Evolutionary conservation across 305 asterid genomes (phyloP).

Genomic region (Fraxinus nigra): DNA sequence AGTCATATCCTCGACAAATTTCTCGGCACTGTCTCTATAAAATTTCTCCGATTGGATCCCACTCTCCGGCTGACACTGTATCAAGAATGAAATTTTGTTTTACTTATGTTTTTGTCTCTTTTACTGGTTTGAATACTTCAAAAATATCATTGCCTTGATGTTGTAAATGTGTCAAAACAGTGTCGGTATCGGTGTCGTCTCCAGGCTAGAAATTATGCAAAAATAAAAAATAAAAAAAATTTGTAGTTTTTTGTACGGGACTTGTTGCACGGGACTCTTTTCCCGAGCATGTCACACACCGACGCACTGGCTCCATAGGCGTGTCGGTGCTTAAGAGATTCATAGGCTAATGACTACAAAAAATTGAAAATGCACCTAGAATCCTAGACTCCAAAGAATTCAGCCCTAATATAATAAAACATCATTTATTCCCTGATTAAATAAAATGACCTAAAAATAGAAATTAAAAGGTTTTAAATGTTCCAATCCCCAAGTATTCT

Average conservation of each 20-base stretch:
- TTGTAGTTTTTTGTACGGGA: too few relatives aligned
- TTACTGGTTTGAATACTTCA: background rate
- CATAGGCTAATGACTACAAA: background rate
- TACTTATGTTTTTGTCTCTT: too few relatives aligned
- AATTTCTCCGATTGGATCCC: background rate
- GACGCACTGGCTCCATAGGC: background rate
- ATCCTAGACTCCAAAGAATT: background rate
- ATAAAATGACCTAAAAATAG: background rate
- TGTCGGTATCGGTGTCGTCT: background rate
- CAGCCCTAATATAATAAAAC: background rate
- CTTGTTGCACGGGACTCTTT: background rate
- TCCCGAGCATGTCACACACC: background rate
- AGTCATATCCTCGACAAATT: background rate
- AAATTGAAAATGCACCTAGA: background rate
- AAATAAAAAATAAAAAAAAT: too few relatives aligned
- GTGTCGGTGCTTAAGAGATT: background rate
- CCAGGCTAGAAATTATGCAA: background rate
- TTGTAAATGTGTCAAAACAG: background rate
- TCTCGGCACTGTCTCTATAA: background rate
- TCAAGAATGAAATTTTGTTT: background rate
- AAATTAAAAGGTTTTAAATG: background rate
- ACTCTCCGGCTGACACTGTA: background rate
- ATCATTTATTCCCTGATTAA: background rate
- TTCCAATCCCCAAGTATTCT: background rate
- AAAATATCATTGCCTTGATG: background rate